These are phyloP conservation scores for Wickerhamiella alocasiicola DNA, from an alignment of 805 yeast species.

Conservation along the genomic window DNA sequence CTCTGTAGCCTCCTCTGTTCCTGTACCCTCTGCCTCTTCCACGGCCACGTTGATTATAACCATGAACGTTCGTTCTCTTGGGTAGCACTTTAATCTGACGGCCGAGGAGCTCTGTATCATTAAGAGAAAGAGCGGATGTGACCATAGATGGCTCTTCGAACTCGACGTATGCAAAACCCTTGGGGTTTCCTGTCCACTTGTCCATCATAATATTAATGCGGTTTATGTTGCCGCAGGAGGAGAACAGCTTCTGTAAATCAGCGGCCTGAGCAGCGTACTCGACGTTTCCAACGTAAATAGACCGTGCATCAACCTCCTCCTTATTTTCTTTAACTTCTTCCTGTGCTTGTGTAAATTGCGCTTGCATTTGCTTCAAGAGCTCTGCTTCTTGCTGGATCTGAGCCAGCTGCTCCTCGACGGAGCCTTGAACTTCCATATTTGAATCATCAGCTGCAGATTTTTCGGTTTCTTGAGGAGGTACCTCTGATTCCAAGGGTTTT, in stretches of 20 bases:
- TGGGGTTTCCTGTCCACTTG: constrained; percentile 57
- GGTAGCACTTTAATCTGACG: constrained; percentile 61
- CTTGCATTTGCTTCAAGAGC: constrained; percentile 47
- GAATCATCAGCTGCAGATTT: too few relatives aligned
- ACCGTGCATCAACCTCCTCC: constrained; percentile 61
- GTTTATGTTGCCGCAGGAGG: constrained; percentile 57
- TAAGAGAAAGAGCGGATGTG: constrained; percentile 48
- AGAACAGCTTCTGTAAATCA: constrained; percentile 65
- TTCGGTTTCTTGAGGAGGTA: too few relatives aligned
- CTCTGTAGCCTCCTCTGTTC: constrained; percentile 31
- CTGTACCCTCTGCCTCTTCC: constrained; percentile 30
- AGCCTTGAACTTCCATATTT: too few relatives aligned
- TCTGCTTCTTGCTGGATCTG: constrained; percentile 53
- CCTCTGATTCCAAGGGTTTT: too few relatives aligned
- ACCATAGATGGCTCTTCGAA: constrained; percentile 59
- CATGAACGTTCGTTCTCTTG: constrained; percentile 75
- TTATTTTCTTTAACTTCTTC: constrained; percentile 35
- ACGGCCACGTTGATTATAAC: constrained; percentile 40
- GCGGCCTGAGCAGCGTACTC: constrained; percentile 70
- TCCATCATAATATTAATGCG: constrained; percentile 68
- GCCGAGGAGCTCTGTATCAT: constrained; percentile 55
- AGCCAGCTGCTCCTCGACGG: constrained; percentile 11
- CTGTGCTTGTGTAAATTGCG: constrained; percentile 33
- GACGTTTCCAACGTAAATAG: constrained; percentile 74
- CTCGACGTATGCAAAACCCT: constrained; percentile 80